Base-by-base conservation (phyloP, 2,329 filamentous ascomycete genomes). In the Trichoderma atroviride region DNA sequence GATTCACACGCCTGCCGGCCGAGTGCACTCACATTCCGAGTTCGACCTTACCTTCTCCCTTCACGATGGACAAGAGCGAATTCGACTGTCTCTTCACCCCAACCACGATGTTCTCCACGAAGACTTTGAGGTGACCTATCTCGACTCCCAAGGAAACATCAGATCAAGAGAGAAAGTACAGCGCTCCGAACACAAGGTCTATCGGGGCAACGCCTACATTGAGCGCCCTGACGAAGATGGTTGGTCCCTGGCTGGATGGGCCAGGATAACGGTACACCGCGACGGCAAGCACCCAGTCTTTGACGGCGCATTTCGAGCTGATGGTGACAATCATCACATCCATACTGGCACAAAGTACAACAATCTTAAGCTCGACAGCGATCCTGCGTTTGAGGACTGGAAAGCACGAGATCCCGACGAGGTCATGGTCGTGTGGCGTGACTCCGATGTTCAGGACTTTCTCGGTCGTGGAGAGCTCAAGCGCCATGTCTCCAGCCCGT, bases 351-450 rank as follows among this genome's bases (percentile, higher is more conserved):
- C 86, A 33, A 91, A 89, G 71, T 99, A 96, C 77, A 85, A 88
- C 77, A 85, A 88, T 73, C 94, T 92, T 57, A 91, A 88, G 76
- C 88, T 93, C 71, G 78, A 82, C 27, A 82, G 89, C 56, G 96
- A 99, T 78, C 92, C 94, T 2, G 82, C 86, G 31, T 78, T 92
- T 13, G 81, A 86, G 14, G 73, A 77, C 9, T 81, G 86, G 16
- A 72, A 76, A 33, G 79, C 81, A 37, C 77, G 84, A 35, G 80
- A 82, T 57, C 84, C 77, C 5, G 86, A 89, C 37, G 92, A 97
- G 71, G 91, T 88, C 76, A 96, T 99, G 94, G 85, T 97, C 43
- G 86, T 97, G 1, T 98, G 93, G 86, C 88, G 94, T 73, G 94
- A 98, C 77, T 97, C 94, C 33, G 96, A 99, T 78, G 88, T 97